Evolutionary conservation across 139 green algal genomes (phyloP).

Genomic region (Chlorella sp.): DNA sequence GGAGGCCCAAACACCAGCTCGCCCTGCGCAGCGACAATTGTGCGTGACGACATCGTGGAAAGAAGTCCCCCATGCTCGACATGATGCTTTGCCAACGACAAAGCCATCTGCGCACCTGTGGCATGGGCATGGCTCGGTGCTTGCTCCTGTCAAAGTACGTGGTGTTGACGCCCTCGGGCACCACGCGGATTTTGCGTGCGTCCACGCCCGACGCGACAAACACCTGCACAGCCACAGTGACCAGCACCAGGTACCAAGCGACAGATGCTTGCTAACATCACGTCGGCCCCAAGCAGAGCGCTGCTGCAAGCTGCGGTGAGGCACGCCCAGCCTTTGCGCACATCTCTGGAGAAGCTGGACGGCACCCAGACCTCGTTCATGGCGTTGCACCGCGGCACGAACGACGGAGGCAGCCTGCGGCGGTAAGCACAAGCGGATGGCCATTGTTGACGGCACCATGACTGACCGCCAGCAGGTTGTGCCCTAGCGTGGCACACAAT

Average conservation of each 20-base stretch:
- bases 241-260: background rate
- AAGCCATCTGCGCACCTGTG: conserved; percentile 18
- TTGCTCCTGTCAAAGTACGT: conserved; percentile 35
- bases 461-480: too few relatives aligned
- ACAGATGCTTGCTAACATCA: too few relatives aligned
- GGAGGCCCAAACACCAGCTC: too few relatives aligned
- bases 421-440: background rate
- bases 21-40: too few relatives aligned
- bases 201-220: conserved; percentile 24
- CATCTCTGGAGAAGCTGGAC: conserved; percentile 37
- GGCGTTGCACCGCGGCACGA: conserved; percentile 41
- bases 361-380: conserved; percentile 69
- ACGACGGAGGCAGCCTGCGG: conserved; percentile 16
- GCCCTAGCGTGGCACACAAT: too few relatives aligned
- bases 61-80: too few relatives aligned
- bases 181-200: conserved; percentile 29
- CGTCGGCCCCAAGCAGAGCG: too few relatives aligned
- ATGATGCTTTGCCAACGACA: too few relatives aligned
- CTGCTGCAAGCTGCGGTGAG: too few relatives aligned
- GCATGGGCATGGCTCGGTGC: conserved; percentile 31
- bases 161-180: conserved; percentile 60
- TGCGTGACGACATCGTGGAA: too few relatives aligned
- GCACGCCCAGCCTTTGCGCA: too few relatives aligned
- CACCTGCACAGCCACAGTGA: background rate
- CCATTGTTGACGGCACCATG: conserved; percentile 6